These are phyloP conservation scores for Extremus antarcticus DNA, from an alignment of 495 filamentous ascomycete genomes.

Conservation along the genomic window DNA sequence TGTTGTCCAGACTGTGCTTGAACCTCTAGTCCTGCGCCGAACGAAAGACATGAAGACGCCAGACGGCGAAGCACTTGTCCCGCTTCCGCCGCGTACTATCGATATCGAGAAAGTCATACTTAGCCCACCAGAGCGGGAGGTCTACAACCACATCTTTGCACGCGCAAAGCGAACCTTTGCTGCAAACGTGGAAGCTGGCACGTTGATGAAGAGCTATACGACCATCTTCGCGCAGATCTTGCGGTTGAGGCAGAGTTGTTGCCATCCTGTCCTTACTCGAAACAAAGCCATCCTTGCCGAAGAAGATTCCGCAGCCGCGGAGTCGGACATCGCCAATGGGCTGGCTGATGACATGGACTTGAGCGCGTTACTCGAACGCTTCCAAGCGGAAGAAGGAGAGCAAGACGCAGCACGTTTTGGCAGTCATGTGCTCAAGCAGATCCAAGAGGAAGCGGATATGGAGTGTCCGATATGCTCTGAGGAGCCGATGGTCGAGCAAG, in stretches of 20 bases:
- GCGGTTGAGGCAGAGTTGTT: conserved; percentile 86
- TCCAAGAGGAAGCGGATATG: conserved; percentile 72
- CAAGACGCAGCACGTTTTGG: conserved; percentile 61
- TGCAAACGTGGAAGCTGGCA: conserved; percentile 79
- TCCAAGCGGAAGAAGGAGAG: conserved; percentile 49
- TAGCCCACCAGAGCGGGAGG: conserved; percentile 69
- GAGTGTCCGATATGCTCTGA: conserved; percentile 94
- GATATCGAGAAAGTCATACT: conserved; percentile 79
- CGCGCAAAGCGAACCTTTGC: conserved; percentile 74
- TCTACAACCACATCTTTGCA: conserved; percentile 81
- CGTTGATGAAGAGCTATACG: conserved; percentile 84
- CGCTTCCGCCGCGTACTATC: conserved; percentile 68
- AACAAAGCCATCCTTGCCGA: conserved; percentile 77
- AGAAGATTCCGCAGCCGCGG: conserved; percentile 71
- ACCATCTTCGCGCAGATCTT: conserved; percentile 96
- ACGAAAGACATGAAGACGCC: conserved; percentile 98
- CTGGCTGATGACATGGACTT: conserved; percentile 96
- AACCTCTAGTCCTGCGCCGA: conserved; percentile 85
- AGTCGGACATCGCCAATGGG: conserved; percentile 66
- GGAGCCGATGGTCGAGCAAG: conserved; percentile 86
- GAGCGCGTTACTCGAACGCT: conserved; percentile 68
- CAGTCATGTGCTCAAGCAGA: conserved; percentile 76
- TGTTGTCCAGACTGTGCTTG: conserved; percentile 92
- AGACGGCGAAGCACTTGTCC: conserved; percentile 73
- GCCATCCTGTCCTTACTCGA: conserved; percentile 79